These are phyloP conservation scores for Arthroderma sp. DNA, from an alignment of 2,329 filamentous ascomycete species.

Conservation along the genomic window DNA sequence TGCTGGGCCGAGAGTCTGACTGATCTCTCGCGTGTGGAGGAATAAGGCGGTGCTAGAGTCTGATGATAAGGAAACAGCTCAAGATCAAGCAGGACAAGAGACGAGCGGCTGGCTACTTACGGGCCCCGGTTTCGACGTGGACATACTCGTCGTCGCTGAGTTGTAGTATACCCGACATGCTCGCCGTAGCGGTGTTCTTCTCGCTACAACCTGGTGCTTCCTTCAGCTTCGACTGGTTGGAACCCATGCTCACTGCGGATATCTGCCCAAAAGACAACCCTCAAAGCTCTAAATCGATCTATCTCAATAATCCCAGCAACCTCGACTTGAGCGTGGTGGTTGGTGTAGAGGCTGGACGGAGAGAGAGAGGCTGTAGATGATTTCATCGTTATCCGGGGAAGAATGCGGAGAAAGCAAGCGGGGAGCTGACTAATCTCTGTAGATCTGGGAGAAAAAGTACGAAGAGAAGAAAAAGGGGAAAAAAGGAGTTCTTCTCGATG, in stretches of 20 bases:
- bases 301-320: neutral
- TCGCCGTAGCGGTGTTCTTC: neutral
- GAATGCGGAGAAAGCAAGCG: neutral
- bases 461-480: neutral
- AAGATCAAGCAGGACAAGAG: neutral
- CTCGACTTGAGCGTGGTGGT: too few relatives aligned
- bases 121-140: neutral
- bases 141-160: neutral
- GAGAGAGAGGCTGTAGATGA: neutral
- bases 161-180: neutral
- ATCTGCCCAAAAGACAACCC: too few relatives aligned
- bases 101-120: neutral
- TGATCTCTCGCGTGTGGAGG: conserved; percentile 10
- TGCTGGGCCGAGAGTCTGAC: conserved; percentile 16
- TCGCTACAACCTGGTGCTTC: neutral
- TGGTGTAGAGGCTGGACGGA: neutral
- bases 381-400: neutral
- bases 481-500: neutral
- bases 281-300: neutral
- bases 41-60: neutral
- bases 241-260: neutral
- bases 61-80: neutral
- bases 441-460: too few relatives aligned
- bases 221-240: neutral
- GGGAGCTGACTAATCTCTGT: neutral